Conservation (phyloP, 345 rosid genomes). For the Rhodamnia rubescens region DNA sequence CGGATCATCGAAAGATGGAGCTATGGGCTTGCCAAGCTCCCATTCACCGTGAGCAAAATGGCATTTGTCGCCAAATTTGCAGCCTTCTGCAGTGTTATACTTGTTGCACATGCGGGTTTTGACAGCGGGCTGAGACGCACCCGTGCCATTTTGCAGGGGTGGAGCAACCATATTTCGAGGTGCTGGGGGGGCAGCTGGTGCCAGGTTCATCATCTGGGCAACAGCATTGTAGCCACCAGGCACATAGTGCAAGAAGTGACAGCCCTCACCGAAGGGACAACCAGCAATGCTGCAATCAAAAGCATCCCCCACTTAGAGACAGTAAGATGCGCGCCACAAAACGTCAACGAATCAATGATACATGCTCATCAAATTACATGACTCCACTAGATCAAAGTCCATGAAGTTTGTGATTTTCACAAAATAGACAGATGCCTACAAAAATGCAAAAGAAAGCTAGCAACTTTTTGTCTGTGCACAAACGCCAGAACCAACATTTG, state of each 20-base stretch:
- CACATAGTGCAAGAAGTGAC: slow-evolving; percentile 77
- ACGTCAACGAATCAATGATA: neutral
- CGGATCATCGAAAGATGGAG: slow-evolving; percentile 36
- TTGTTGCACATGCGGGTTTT: slow-evolving; percentile 61
- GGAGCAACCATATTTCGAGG: slow-evolving; percentile 36
- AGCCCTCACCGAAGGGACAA: slow-evolving; percentile 87
- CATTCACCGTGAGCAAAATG: slow-evolving; percentile 71
- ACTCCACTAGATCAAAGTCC: neutral
- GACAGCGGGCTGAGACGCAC: slow-evolving; percentile 19
- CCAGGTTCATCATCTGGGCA: slow-evolving; percentile 65
- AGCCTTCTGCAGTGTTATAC: slow-evolving; percentile 48
- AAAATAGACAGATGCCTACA: neutral
- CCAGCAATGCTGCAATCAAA: slow-evolving; percentile 60
- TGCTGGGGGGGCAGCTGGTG: slow-evolving; percentile 25
- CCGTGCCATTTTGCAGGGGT: slow-evolving; percentile 24
- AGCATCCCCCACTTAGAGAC: neutral
- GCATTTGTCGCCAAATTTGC: slow-evolving; percentile 68
- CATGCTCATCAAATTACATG: neutral
- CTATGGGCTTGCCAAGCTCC: slow-evolving; percentile 51
- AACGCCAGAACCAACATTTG: neutral
- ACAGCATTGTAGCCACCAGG: slow-evolving; percentile 80
- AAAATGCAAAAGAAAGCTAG: neutral
- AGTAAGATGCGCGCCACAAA: neutral
- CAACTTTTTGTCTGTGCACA: neutral
- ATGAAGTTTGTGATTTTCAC: neutral